Conservation (phyloP, 176 grass and related monocot species). For the Carex parvula region DNA sequence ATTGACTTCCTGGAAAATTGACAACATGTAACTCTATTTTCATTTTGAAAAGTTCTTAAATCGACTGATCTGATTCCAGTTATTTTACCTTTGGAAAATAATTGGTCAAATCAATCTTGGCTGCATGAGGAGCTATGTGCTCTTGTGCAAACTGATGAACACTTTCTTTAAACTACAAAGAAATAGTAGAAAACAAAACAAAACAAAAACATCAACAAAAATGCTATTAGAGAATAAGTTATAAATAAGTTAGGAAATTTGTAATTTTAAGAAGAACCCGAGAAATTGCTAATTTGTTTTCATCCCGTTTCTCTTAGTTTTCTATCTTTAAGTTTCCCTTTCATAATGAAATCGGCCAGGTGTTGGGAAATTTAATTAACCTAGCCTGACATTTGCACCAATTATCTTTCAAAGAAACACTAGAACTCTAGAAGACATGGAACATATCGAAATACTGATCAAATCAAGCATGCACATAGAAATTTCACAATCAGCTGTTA, state of each 20-base stretch:
- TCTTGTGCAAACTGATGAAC: slow-evolving; percentile 84
- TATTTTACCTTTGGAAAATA: slow-evolving; percentile 50
- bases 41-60: not conserved
- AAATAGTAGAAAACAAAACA: not conserved
- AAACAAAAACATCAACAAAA: not conserved
- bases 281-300: not conserved
- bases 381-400: not conserved
- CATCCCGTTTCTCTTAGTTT: not conserved
- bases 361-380: not conserved
- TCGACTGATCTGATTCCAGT: not conserved
- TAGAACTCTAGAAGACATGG: not conserved
- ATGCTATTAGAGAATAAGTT: not conserved
- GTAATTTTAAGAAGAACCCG: not conserved
- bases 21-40: not conserved
- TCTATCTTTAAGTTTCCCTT: not conserved
- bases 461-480: not conserved
- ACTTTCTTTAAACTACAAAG: slow-evolving; percentile 81
- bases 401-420: not conserved
- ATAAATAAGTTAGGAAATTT: not conserved
- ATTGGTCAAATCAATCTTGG: slow-evolving; percentile 60
- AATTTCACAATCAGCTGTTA: not conserved
- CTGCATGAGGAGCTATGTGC: slow-evolving; percentile 75
- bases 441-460: no score
- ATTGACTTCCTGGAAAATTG: slow-evolving; percentile 41
- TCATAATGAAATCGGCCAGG: not conserved